Evolutionary conservation across 1,139 yeast genomes (phyloP).

Genomic region (Magnusiomyces suaveolens): DNA sequence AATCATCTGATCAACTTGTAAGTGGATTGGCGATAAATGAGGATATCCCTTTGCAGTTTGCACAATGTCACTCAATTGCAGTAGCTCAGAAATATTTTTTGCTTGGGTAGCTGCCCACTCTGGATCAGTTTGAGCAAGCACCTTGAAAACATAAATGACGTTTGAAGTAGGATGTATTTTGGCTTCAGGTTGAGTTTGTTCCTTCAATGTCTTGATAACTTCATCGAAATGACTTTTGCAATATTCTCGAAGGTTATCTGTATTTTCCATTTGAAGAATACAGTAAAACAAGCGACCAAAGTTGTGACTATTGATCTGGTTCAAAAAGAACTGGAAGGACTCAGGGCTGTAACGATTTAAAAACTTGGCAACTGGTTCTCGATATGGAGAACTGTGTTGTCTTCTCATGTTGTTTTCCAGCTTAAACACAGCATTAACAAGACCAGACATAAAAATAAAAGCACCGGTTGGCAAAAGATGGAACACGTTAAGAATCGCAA

Average conservation of each 20-base stretch:
- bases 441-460: conserved; percentile 79
- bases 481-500: conserved; percentile 84
- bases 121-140: conserved; percentile 44
- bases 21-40: conserved; percentile 51
- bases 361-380: conserved; percentile 84
- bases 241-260: conserved; percentile 46
- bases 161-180: conserved; percentile 56
- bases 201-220: conserved; percentile 10
- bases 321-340: conserved; percentile 59
- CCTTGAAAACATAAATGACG: conserved; percentile 51
- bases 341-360: conserved; percentile 75
- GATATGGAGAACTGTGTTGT: conserved; percentile 78
- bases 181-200: conserved; percentile 39
- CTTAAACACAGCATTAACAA: conserved; percentile 63
- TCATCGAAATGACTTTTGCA: conserved; percentile 39
- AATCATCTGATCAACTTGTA: conserved; percentile 68
- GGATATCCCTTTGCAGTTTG: conserved; percentile 19
- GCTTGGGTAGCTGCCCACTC: conserved; percentile 46
- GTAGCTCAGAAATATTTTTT: conserved; percentile 18
- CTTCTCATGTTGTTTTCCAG: conserved; percentile 80
- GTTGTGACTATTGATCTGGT: conserved; percentile 57
- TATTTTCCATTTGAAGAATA: conserved; percentile 50
- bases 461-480: conserved; percentile 90
- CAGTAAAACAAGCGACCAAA: conserved; percentile 56
- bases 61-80: conserved; percentile 13